A percentile compares a stretch with the other conserved stretches of the same genome.
These are phyloP conservation scores for Linanthus parryae DNA, from an alignment of 148 eudicot genomes.

Conservation along the genomic window DNA sequence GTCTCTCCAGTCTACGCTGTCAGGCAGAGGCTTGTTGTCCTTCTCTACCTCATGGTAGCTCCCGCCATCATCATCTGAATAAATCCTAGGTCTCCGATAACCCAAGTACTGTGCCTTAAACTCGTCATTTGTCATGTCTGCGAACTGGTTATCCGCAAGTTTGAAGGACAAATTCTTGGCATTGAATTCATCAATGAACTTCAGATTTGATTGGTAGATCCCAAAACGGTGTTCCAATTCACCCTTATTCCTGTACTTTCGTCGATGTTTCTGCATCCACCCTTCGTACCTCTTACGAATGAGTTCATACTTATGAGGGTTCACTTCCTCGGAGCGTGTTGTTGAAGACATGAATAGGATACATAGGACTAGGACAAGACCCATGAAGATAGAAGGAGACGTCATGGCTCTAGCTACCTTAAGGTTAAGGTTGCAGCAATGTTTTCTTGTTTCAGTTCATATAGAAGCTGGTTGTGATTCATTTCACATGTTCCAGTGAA, in stretches of 20 bases:
- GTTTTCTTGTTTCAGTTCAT: too few relatives aligned
- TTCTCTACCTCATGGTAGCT: too few relatives aligned
- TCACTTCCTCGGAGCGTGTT: not conserved
- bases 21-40: too few relatives aligned
- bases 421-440: too few relatives aligned
- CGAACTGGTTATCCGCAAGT: conserved; percentile 49
- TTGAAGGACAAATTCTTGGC: conserved; percentile 29
- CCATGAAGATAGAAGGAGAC: too few relatives aligned
- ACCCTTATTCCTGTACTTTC: conserved; percentile 8
- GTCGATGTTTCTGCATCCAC: conserved; percentile 16
- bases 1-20: conserved; percentile 56
- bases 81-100: too few relatives aligned
- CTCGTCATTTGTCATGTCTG: conserved; percentile 56
- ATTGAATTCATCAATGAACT: conserved; percentile 24
- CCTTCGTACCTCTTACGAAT: conserved; percentile 17
- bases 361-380: conserved; percentile 9
- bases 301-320: not conserved
- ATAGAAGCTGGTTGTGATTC: too few relatives aligned
- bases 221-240: conserved; percentile 19
- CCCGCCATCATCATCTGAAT: too few relatives aligned
- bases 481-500: too few relatives aligned
- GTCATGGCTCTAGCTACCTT: too few relatives aligned
- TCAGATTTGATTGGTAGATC: conserved; percentile 22
- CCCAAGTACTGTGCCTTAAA: conserved; percentile 39
- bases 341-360: conserved; percentile 4